Percentiles rank a stretch among this genome's conserved stretches.
Evolutionary conservation across 1,284 basidiomycete species (phyloP).

Genomic region (Dichomitus squalens): DNA sequence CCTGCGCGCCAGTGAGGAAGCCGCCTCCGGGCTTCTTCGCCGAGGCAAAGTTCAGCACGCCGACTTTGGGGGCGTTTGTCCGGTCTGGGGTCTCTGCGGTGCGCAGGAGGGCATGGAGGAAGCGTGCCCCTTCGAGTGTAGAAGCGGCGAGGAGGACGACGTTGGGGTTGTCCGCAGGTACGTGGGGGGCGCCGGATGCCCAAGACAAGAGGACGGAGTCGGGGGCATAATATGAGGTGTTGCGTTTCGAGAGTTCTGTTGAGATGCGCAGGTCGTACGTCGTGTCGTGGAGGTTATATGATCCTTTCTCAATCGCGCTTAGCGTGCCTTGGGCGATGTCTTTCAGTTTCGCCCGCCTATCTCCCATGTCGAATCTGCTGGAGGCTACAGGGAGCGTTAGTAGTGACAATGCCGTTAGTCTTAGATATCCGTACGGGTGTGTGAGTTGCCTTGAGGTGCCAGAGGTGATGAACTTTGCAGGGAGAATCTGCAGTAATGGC

Average conservation of each 20-base stretch:
- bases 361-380: constrained; percentile 1
- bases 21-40: constrained; percentile 72
- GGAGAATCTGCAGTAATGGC: too few species aligned
- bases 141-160: constrained; percentile 53
- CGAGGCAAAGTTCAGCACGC: constrained; percentile 71
- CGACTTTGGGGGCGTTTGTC: constrained; percentile 41
- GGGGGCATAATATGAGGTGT: constrained; percentile 45
- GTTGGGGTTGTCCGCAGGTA: constrained; percentile 24
- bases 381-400: too few species aligned
- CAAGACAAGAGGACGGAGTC: constrained; percentile 42
- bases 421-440: too few species aligned
- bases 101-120: constrained; percentile 22
- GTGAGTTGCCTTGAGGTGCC: too few species aligned
- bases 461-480: too few species aligned
- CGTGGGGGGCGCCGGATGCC: constrained; percentile 26
- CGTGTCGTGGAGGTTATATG: constrained; percentile 25
- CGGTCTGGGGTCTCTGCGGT: neutral
- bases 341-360: constrained; percentile 21
- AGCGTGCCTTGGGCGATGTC: constrained; percentile 37
- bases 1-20: constrained; percentile 63
- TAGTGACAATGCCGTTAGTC: too few species aligned
- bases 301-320: constrained; percentile 35
- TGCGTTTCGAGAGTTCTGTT: constrained; percentile 36
- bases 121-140: constrained; percentile 52
- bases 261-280: constrained; percentile 36